Conservation (phyloP, 2,329 filamentous ascomycete genomes). For the Aspergillus calidoustus region DNA sequence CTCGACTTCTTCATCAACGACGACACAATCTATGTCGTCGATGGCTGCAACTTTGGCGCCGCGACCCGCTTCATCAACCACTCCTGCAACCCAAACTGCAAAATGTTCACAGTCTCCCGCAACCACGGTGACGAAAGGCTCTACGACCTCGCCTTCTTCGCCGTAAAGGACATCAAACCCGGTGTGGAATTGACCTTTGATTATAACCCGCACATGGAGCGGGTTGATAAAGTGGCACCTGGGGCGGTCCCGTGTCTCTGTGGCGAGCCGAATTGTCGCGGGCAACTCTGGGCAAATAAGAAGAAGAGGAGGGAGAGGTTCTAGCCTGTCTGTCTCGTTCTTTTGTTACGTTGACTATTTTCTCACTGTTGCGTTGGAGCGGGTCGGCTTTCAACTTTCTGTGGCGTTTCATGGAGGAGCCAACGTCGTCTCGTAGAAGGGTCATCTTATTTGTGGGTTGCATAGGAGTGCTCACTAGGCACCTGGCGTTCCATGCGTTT, state of each 20-base stretch:
- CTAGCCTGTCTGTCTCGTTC: not conserved
- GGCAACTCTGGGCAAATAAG: slow-evolving; percentile 49
- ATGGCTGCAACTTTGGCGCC: slow-evolving; percentile 48
- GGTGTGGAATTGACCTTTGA: slow-evolving; percentile 54
- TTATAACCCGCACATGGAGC: slow-evolving; percentile 45
- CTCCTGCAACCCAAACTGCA: slow-evolving; percentile 54
- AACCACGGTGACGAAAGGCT: slow-evolving; percentile 46
- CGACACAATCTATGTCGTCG: slow-evolving; percentile 45
- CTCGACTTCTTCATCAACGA: slow-evolving; percentile 44
- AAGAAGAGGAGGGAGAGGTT: slow-evolving; percentile 35
- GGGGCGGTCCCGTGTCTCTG: slow-evolving; percentile 50
- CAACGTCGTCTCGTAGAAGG: no score
- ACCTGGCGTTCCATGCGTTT: not conserved
- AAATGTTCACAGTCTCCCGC: slow-evolving; percentile 48
- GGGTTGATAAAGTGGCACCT: slow-evolving; percentile 36
- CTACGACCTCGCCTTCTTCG: slow-evolving; percentile 55
- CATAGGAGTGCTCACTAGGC: not conserved
- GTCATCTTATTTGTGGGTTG: not conserved
- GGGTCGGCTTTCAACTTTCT: not conserved
- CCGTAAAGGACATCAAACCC: slow-evolving; percentile 46
- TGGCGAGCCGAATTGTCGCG: slow-evolving; percentile 48
- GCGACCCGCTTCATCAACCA: slow-evolving; percentile 55
- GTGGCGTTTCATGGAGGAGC: not conserved
- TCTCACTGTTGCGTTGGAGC: not conserved
- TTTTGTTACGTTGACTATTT: not conserved